These are phyloP conservation scores for Rubia yunnanensis DNA, from an alignment of 257 asterid species.

Conservation along the genomic window DNA sequence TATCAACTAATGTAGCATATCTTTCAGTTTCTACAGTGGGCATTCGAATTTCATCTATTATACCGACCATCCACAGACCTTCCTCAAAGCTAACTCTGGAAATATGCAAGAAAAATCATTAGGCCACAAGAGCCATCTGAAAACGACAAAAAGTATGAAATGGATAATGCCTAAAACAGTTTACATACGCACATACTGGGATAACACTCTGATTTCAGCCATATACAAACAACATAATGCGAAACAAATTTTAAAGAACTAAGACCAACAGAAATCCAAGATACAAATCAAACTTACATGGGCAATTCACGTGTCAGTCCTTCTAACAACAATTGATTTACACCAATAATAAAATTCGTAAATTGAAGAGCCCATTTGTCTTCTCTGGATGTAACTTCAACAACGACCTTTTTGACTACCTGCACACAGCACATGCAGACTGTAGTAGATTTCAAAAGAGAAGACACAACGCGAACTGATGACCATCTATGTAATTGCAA, in stretches of 20 bases:
- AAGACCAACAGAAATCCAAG: neutral
- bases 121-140: slow-evolving; percentile 3
- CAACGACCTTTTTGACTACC: slow-evolving; percentile 59
- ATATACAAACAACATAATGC: neutral
- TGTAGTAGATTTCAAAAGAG: slow-evolving; percentile 11
- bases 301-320: slow-evolving; percentile 94
- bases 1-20: slow-evolving; percentile 60
- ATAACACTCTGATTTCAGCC: neutral
- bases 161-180: neutral
- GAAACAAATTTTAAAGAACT: neutral
- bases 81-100: slow-evolving; percentile 67
- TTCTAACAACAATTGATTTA: slow-evolving; percentile 64
- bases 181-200: neutral
- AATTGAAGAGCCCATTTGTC: slow-evolving; percentile 78
- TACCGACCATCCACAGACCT: slow-evolving; percentile 90
- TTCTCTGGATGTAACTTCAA: slow-evolving; percentile 44
- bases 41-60: slow-evolving; percentile 84
- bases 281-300: slow-evolving; percentile 44
- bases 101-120: slow-evolving; percentile 19
- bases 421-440: slow-evolving; percentile 16
- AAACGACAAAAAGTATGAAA: neutral
- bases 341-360: slow-evolving; percentile 61
- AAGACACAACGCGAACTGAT: neutral
- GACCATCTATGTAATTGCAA: neutral
- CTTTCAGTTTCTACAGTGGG: slow-evolving; percentile 35